Conservation (phyloP, 805 yeast species). For the Lachancea sp. region DNA sequence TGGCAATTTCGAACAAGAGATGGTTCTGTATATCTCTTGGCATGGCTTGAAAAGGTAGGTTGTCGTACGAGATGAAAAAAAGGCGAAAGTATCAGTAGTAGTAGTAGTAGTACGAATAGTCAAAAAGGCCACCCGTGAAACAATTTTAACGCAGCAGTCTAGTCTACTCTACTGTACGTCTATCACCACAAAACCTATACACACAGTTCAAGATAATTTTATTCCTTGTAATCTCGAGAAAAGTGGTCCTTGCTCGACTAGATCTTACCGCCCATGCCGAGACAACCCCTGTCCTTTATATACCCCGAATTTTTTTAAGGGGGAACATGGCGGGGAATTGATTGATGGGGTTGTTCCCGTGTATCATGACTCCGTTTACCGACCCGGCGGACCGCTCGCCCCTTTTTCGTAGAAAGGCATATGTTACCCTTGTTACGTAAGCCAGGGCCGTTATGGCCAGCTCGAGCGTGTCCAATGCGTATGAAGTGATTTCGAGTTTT, state of each 20-base stretch:
- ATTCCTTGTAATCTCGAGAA: background rate
- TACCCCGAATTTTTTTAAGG: background rate
- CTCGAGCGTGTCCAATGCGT: no score
- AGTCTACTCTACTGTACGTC: no score
- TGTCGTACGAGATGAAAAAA: no score
- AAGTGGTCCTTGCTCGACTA: background rate
- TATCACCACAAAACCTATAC: no score
- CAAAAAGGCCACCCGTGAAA: no score
- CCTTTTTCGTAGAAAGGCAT: background rate
- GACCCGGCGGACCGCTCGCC: background rate
- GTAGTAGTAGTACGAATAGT: no score
- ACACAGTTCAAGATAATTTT: no score
- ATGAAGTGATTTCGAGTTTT: no score
- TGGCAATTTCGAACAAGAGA: constrained; percentile 86
- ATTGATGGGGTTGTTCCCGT: background rate
- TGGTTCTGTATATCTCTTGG: constrained; percentile 83
- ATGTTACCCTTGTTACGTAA: background rate
- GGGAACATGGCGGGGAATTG: no score
- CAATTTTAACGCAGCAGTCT: no score
- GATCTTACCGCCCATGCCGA: constrained; percentile 5
- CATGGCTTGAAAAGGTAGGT: constrained; percentile 34
- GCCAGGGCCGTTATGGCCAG: background rate
- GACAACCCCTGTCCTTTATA: background rate
- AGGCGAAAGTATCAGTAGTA: no score
- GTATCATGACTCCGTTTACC: no score